A percentile compares a stretch with the other conserved stretches of the same genome.
phyloP scores from a whole-genome alignment of 2,329 filamentous ascomycete genomes.

The Trichoderma hamatum region DNA sequence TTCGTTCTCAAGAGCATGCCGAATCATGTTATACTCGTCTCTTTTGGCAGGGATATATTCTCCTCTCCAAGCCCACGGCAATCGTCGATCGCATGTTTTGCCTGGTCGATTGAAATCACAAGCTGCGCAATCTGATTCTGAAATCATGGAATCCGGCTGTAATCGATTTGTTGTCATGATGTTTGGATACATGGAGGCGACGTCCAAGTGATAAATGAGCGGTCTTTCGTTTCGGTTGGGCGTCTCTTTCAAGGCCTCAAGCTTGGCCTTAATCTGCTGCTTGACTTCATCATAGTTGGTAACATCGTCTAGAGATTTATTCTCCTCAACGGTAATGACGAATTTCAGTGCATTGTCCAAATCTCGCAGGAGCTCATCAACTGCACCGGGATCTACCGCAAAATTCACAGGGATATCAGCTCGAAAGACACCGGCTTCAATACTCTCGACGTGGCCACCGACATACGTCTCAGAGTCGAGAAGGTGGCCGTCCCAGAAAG shows the following conservation, averaged over 20 bases:
- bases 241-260: constrained; percentile 74
- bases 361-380: constrained; percentile 85
- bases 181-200: constrained; percentile 99
- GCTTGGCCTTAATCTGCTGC: constrained; percentile 72
- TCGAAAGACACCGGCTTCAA: constrained; percentile 95
- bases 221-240: constrained; percentile 85
- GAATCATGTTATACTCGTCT: constrained; percentile 99
- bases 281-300: constrained; percentile 84
- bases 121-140: constrained; percentile 92
- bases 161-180: constrained; percentile 99
- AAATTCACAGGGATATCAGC: constrained; percentile 96
- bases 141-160: constrained; percentile 98
- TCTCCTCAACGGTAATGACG: constrained; percentile 80
- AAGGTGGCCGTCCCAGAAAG: constrained; percentile 95
- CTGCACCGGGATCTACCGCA: constrained; percentile 80
- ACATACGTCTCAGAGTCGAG: constrained; percentile 98
- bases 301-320: constrained; percentile 78
- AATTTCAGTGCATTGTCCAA: constrained; percentile 89
- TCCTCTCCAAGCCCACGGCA: constrained; percentile 98
- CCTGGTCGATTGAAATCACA: constrained; percentile 98
- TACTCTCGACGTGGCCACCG: constrained; percentile 97
- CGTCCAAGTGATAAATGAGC: constrained; percentile 96
- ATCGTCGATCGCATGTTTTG: constrained; percentile 90
- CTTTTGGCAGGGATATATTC: constrained; percentile 95
- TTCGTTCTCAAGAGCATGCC: constrained; percentile 87